Evolutionary conservation across 192 early-diverging fungal species (phyloP), one percentile per base, ranked within the genome.

Genomic region (Oehlia diaphana): DNA sequence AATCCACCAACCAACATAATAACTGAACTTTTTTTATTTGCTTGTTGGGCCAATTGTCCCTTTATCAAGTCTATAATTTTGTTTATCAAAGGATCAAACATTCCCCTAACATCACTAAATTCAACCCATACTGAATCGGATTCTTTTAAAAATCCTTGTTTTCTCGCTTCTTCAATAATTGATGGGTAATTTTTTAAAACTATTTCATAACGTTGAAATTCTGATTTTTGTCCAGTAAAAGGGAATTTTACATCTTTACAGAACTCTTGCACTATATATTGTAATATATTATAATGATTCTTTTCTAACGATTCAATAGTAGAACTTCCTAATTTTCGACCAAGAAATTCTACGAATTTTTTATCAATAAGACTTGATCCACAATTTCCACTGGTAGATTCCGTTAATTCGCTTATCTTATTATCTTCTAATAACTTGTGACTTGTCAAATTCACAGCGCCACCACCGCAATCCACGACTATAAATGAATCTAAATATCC

Each of bases 1-100:
- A 89, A 89, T 3, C 88, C 88, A 81, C 88, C 88, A 23, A 88
- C 87, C 35, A 89, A 61, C 64, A 58, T 58, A 21, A 58, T 58
- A 16, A 19, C 53, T 21, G 53, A 89, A 72, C 78, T 88, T 31
- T 72, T 72, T 33, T 42, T 50, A 47, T 83, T 47, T 47, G 10
- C 79, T 42, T 82, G 79, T 63, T 88, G 82, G 63, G 80, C 76
- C 12, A 89, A 75, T 58, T 89, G 88, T 39, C 86, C 84, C 63
- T 84, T 82, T 63, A 88, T 87, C 71, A 89, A 65, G 68, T 81
- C 83, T n/a, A 89, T 53, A 6, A 89, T 86, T 69, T 88, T 83
- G 19, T 83, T 82, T 31, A 89, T 84, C 12, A 89, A 85, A 12
- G 88, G 88, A 31, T 88, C 87, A 84, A 89, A 89, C 12, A 89